Evolutionary conservation across 306 rosid species (phyloP).

Genomic region (Trichosanthes cucumerina): DNA sequence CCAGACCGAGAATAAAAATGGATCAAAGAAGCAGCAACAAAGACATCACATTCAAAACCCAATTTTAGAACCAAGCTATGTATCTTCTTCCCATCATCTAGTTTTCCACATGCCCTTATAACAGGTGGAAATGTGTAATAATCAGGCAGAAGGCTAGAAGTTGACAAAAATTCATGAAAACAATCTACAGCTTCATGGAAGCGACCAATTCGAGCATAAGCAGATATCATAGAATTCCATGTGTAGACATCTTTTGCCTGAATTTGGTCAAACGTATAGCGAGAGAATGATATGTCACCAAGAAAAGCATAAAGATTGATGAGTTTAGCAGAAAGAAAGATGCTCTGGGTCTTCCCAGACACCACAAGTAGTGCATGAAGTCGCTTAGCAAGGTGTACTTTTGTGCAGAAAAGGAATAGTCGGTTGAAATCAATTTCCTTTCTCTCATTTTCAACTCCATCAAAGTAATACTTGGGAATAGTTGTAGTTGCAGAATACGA

Average conservation of each 20-base stretch:
- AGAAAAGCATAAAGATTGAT: slow-evolving; percentile 32
- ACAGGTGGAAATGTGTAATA: slow-evolving; percentile 42
- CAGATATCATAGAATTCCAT: slow-evolving; percentile 49
- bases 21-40: slow-evolving; percentile 37
- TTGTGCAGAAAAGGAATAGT: slow-evolving; percentile 28
- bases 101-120: slow-evolving; percentile 33
- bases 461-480: slow-evolving; percentile 4
- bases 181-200: slow-evolving; percentile 30
- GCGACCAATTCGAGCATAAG: slow-evolving; percentile 26
- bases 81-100: slow-evolving; percentile 29
- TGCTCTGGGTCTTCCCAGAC: slow-evolving; percentile 26
- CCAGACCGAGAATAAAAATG: slow-evolving; percentile 41
- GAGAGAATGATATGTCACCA: slow-evolving; percentile 26
- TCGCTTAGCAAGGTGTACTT: slow-evolving; percentile 22
- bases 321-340: slow-evolving; percentile 29
- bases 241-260: slow-evolving; percentile 32
- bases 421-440: slow-evolving; percentile 17
- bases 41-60: slow-evolving; percentile 39
- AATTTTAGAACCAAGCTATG: slow-evolving; percentile 38
- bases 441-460: slow-evolving; percentile 19
- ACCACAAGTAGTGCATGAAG: slow-evolving; percentile 40
- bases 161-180: slow-evolving; percentile 20
- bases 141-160: slow-evolving; percentile 29
- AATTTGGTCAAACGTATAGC: slow-evolving; percentile 25
- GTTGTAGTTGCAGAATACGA: slow-evolving; percentile 10